Conservation (phyloP, 2,329 filamentous ascomycete genomes). For the Sphaerulina vaccinii region DNA sequence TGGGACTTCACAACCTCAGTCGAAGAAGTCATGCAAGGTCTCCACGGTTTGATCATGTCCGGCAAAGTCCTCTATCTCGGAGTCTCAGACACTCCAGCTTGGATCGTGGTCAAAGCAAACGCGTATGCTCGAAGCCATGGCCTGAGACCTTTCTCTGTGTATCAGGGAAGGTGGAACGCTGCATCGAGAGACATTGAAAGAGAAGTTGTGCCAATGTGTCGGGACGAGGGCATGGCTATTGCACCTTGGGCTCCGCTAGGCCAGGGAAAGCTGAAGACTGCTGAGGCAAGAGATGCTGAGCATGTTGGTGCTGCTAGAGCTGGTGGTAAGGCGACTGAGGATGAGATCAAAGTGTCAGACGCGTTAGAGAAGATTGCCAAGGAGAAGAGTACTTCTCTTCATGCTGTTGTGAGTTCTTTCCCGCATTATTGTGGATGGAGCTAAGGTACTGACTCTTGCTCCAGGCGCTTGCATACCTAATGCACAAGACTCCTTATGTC, state of each 20-base stretch:
- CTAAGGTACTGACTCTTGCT: no score
- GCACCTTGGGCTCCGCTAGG: constrained; percentile 59
- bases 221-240: constrained; percentile 47
- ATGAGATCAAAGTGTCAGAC: constrained; percentile 49
- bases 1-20: constrained; percentile 66
- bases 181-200: constrained; percentile 43
- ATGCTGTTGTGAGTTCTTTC: no score
- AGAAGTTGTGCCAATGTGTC: constrained; percentile 49
- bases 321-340: constrained; percentile 31
- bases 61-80: constrained; percentile 69
- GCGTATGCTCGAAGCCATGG: constrained; percentile 62
- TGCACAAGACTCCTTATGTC: constrained; percentile 39
- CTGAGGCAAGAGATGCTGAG: no score
- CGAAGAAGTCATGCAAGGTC: constrained; percentile 66
- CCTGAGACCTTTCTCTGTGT: constrained; percentile 46
- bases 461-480: constrained; percentile 47
- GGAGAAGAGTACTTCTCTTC: constrained; percentile 57
- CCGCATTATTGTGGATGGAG: no score
- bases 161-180: constrained; percentile 41
- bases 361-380: constrained; percentile 61
- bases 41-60: constrained; percentile 59
- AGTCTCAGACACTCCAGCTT: constrained; percentile 67
- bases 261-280: constrained; percentile 18
- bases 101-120: constrained; percentile 43
- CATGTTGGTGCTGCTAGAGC: no score